These are phyloP conservation scores for Fomes fomentarius DNA, from an alignment of 1,284 basidiomycete species.

Conservation along the genomic window DNA sequence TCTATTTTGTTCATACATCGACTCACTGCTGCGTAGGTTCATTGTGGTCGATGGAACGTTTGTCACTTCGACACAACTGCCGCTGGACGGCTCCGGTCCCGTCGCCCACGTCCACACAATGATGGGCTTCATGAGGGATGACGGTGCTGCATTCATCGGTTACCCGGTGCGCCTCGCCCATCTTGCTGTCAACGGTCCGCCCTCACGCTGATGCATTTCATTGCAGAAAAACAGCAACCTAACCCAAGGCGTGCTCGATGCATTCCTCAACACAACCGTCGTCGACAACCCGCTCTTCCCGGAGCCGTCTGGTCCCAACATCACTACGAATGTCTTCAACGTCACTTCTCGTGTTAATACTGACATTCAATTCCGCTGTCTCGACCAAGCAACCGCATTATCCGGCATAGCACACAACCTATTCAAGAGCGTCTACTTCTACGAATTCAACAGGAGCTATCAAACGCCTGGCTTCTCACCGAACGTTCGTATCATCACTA, in stretches of 20 bases:
- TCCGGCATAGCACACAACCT: slow-evolving; percentile 37
- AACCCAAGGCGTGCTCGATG: slow-evolving; percentile 24
- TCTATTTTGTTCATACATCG: too few relatives aligned
- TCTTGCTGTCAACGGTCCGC: not conserved
- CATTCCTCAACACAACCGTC: slow-evolving; percentile 26
- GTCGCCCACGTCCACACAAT: slow-evolving; percentile 48
- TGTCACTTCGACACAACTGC: slow-evolving; percentile 42
- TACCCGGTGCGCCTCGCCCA: slow-evolving; percentile 25
- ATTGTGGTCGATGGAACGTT: slow-evolving; percentile 50
- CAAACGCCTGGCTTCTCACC: slow-evolving; percentile 40
- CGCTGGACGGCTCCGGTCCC: slow-evolving; percentile 40
- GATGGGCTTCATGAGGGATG: slow-evolving; percentile 48
- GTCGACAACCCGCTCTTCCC: slow-evolving; percentile 36
- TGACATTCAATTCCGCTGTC: slow-evolving; percentile 41
- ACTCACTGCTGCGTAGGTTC: slow-evolving; percentile 32
- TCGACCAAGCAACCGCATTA: slow-evolving; percentile 42
- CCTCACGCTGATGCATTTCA: not conserved
- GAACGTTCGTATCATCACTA: slow-evolving; percentile 22
- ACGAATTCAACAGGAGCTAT: slow-evolving; percentile 44
- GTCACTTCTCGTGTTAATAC: slow-evolving; percentile 39
- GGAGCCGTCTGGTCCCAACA: slow-evolving; percentile 31
- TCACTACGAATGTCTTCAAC: slow-evolving; percentile 39
- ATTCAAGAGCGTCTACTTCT: slow-evolving; percentile 39
- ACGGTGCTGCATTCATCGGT: slow-evolving; percentile 40
- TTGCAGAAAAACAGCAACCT: slow-evolving; percentile 27